Percentiles rank a stretch among this genome's conserved stretches.
These are phyloP conservation scores for Raphanus sativus DNA, from an alignment of 345 rosid genomes.

Conservation along the genomic window DNA sequence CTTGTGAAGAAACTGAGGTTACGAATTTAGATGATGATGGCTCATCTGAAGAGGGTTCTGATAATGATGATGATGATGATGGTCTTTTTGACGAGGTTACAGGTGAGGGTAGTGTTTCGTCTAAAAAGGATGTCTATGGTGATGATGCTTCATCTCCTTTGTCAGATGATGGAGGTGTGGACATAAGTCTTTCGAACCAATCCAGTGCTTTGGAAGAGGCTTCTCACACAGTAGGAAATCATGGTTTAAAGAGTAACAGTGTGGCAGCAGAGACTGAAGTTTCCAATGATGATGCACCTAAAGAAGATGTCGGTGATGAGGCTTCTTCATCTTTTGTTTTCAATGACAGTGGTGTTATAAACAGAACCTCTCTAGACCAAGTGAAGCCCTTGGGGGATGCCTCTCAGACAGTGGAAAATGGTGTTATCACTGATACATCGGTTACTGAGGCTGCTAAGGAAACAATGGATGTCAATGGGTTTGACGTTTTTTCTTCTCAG, in stretches of 20 bases:
- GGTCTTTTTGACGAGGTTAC: no score
- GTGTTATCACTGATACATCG: not conserved
- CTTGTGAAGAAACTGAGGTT: not conserved
- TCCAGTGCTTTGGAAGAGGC: not conserved
- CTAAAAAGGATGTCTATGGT: not conserved
- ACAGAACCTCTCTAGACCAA: not conserved
- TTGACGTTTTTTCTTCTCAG: constrained; percentile 5
- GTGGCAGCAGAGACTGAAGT: not conserved
- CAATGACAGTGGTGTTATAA: not conserved
- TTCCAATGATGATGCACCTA: not conserved
- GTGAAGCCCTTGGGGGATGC: not conserved
- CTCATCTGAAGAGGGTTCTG: no score
- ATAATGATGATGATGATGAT: not conserved
- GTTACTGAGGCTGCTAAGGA: not conserved
- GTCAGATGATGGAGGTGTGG: no score
- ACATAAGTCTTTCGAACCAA: not conserved
- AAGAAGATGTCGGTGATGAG: not conserved
- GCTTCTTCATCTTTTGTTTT: not conserved
- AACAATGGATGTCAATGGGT: constrained; percentile 8
- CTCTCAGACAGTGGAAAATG: not conserved
- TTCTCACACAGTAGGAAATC: no score
- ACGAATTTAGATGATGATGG: no score
- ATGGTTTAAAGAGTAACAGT: no score
- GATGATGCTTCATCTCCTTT: not conserved
- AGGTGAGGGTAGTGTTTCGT: not conserved